phyloP scores from a whole-genome alignment of 2,329 filamentous ascomycete species.

The Fusarium sp. region DNA sequence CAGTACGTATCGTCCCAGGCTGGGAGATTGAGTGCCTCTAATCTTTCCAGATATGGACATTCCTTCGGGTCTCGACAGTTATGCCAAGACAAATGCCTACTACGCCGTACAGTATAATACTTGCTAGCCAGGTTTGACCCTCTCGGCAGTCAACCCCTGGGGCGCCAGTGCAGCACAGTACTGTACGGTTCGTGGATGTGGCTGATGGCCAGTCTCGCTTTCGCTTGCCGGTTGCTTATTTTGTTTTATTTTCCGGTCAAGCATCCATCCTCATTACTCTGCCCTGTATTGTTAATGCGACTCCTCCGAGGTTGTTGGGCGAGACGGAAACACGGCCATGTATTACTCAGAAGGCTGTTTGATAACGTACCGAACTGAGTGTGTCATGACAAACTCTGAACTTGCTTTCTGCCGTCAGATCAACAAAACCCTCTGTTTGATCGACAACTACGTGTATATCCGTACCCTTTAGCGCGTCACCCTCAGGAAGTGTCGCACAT shows the following conservation, averaged over 20 bases:
- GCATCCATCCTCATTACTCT: background rate
- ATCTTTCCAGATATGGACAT: conserved; percentile 26
- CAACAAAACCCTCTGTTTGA: conserved; percentile 25
- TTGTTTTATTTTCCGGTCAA: background rate
- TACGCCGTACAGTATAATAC: background rate
- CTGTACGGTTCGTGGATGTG: background rate
- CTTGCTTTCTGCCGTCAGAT: background rate
- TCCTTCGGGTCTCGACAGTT: conserved; percentile 2
- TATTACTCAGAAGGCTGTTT: conserved; percentile 7
- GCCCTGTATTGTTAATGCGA: background rate
- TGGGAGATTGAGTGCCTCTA: conserved; percentile 17
- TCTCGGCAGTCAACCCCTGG: conserved; percentile 16
- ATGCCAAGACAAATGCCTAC: conserved; percentile 11
- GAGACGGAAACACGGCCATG: conserved; percentile 5
- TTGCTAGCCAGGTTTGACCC: conserved; percentile 11
- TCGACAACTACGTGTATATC: conserved; percentile 28
- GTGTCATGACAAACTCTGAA: conserved; percentile 23
- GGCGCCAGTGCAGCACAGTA: background rate
- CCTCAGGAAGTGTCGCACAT: conserved; percentile 1
- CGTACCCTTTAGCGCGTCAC: conserved; percentile 23
- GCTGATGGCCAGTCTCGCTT: background rate
- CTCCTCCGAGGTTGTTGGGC: conserved; percentile 1
- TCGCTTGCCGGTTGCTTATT: background rate
- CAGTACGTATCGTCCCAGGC: conserved; percentile 9
- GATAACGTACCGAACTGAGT: conserved; percentile 24